phyloP scores from a whole-genome alignment of 202 grass and related monocot species.

The Bolboschoenoplectus hybrid region DNA sequence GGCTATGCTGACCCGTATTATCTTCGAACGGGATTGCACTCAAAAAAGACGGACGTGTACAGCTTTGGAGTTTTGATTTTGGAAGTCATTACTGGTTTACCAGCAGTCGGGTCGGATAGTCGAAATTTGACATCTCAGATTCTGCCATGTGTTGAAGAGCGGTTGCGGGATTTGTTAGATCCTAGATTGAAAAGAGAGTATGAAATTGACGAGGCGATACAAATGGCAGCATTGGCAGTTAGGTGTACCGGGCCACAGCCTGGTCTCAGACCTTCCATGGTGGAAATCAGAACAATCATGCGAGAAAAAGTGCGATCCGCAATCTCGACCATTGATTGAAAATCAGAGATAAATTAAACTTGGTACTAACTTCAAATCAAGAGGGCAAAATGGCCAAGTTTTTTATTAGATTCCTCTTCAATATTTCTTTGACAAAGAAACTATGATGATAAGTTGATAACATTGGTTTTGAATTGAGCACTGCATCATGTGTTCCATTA shows the following conservation, averaged over 20 bases:
- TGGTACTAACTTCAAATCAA: conserved; percentile 14
- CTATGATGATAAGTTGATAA: conserved; percentile 11
- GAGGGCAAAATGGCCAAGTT: background rate
- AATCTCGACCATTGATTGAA: conserved; percentile 31
- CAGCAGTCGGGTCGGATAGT: conserved; percentile 41
- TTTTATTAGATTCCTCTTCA: background rate
- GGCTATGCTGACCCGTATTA: conserved; percentile 86
- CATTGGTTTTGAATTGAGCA: background rate
- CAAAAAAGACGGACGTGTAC: conserved; percentile 79
- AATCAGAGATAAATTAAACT: conserved; percentile 27
- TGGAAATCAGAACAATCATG: conserved; percentile 55
- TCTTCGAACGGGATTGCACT: conserved; percentile 81
- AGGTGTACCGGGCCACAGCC: conserved; percentile 63
- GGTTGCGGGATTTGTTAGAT: conserved; percentile 56
- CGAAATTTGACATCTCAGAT: conserved; percentile 46
- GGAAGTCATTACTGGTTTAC: conserved; percentile 64
- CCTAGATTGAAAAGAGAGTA: conserved; percentile 37
- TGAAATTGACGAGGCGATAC: conserved; percentile 46
- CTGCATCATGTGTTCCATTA: conserved; percentile 4
- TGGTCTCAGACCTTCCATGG: conserved; percentile 65
- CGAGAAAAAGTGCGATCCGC: conserved; percentile 48
- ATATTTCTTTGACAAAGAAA: background rate
- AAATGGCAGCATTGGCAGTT: conserved; percentile 51
- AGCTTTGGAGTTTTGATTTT: conserved; percentile 86
- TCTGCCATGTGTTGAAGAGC: conserved; percentile 38